Base-by-base conservation (phyloP, 2,329 filamentous ascomycete species). In the Curvularia sp. region DNA sequence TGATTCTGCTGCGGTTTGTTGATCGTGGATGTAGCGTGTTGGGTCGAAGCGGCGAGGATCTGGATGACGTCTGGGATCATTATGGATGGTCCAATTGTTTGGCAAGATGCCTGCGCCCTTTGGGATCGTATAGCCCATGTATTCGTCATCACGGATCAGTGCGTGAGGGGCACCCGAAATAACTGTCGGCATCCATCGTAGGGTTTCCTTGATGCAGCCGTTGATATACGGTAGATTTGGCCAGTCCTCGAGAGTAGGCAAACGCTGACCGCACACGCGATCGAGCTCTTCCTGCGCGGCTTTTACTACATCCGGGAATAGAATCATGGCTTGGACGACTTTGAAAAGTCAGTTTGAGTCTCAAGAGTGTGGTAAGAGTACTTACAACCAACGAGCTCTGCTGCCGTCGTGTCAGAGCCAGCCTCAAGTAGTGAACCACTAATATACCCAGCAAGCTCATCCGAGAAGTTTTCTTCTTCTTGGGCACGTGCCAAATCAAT, bases 41-140 rank as follows among this genome's bases (percentile, higher is more conserved):
- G 82, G 81, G 49, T 82, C 65, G 61, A 84, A 84, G 2, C 49
- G 61, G 2, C 74, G 65, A 0, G 82, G 82, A 19, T 82, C 69
- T 0, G 75, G 62, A 60, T 80, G 75, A 2, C 80, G 74, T 1
- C 72, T 62, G 1, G 77, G 73, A 58, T 86, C 82, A 67, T 61
- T 69, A 5, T 67, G 62, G 8, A 66, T 50, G 10, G 32, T 47
- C 76, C 76, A 80, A 0, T 72, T 70, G 43, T 79, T 78, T 38
- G 45, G 55, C 43, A 75, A 53, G n/a, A 78, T 59, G 12, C 70
- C 66, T 0, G 76, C 71, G 1, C 72, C 75, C 51, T 77, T 77
- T 0, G 78, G 78, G 12, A 80, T 74, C n/a, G 53, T 64, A 36
- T 72, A 77, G 3, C 77, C 77, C 50, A 63, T 60, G 46, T 76